Percentiles rank a stretch among this genome's conserved stretches.
These are phyloP conservation scores for Alternaria sp. DNA, from an alignment of 2,329 filamentous ascomycete species.

Conservation along the genomic window DNA sequence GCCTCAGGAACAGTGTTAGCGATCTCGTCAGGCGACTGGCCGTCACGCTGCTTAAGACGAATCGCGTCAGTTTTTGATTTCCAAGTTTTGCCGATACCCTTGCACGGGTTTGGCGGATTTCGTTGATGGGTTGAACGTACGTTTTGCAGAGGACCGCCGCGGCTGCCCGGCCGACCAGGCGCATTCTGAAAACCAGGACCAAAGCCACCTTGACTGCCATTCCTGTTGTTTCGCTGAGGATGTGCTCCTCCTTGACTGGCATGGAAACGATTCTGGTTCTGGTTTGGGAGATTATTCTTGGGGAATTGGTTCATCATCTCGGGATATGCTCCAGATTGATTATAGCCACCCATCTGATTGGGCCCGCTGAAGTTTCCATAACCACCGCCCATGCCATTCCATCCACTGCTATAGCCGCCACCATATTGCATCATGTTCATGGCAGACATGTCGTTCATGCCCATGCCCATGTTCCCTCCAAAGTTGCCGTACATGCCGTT, in stretches of 20 bases:
- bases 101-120: conserved; percentile 21
- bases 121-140: conserved; percentile 46
- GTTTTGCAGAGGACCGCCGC: conserved; percentile 40
- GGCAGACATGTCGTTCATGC: conserved; percentile 77
- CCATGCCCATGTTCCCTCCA: conserved; percentile 71
- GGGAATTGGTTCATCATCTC: conserved; percentile 63
- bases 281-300: conserved; percentile 71
- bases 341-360: conserved; percentile 63
- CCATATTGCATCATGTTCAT: conserved; percentile 74
- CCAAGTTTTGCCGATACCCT: conserved; percentile 18
- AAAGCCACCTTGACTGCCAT: conserved; percentile 53
- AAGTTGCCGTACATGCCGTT: conserved; percentile 79
- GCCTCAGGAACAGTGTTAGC: conserved; percentile 45
- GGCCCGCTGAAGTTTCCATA: conserved; percentile 66
- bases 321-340: conserved; percentile 60
- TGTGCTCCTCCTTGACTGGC: conserved; percentile 68
- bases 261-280: conserved; percentile 78
- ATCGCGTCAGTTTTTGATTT: conserved; percentile 39
- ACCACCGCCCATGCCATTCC: conserved; percentile 74
- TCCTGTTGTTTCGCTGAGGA: conserved; percentile 52
- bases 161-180: conserved; percentile 45
- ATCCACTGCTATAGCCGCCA: conserved; percentile 69
- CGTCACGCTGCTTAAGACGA: conserved; percentile 40
- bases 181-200: conserved; percentile 39
- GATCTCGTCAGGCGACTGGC: conserved; percentile 41